Conservation (phyloP, 2,329 filamentous ascomycete genomes). For the Podosphaera xanthii region DNA sequence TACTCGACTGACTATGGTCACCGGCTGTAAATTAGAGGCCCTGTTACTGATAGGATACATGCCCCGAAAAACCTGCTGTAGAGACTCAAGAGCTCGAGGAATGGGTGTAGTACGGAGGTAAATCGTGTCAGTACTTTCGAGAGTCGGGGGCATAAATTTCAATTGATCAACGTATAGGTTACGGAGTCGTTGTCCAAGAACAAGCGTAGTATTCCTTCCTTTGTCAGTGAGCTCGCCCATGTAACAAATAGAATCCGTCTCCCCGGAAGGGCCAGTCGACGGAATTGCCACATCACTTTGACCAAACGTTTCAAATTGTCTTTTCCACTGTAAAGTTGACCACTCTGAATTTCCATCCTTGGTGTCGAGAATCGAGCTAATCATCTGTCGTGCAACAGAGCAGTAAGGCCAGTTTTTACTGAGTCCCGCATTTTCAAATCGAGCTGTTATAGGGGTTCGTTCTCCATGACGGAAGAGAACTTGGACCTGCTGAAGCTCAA, state of each 20-base stretch:
- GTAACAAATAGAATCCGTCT: slow-evolving; percentile 65
- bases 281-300: slow-evolving; percentile 44
- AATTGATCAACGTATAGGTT: slow-evolving; percentile 55
- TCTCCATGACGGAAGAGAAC: slow-evolving; percentile 60
- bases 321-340: slow-evolving; percentile 29
- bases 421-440: slow-evolving; percentile 62
- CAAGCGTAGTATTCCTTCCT: slow-evolving; percentile 48
- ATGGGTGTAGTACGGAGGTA: slow-evolving; percentile 57
- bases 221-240: slow-evolving; percentile 54
- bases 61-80: slow-evolving; percentile 53
- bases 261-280: slow-evolving; percentile 41
- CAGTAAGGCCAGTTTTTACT: slow-evolving; percentile 74
- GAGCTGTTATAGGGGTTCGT: slow-evolving; percentile 66
- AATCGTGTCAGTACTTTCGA: slow-evolving; percentile 33
- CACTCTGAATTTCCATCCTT: slow-evolving; percentile 16
- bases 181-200: slow-evolving; percentile 44
- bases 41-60: slow-evolving; percentile 41
- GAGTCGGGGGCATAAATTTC: slow-evolving; percentile 39
- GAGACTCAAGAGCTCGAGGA: slow-evolving; percentile 51
- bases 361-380: slow-evolving; percentile 32
- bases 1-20: slow-evolving; percentile 41
- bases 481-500: slow-evolving; percentile 79
- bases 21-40: slow-evolving; percentile 29
- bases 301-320: slow-evolving; percentile 67
- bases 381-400: slow-evolving; percentile 48